A percentile compares a stretch with the other conserved stretches of the same genome.
These are phyloP conservation scores for Peronospora farinosa DNA, from an alignment of 352 stramenopile genomes.

Conservation along the genomic window DNA sequence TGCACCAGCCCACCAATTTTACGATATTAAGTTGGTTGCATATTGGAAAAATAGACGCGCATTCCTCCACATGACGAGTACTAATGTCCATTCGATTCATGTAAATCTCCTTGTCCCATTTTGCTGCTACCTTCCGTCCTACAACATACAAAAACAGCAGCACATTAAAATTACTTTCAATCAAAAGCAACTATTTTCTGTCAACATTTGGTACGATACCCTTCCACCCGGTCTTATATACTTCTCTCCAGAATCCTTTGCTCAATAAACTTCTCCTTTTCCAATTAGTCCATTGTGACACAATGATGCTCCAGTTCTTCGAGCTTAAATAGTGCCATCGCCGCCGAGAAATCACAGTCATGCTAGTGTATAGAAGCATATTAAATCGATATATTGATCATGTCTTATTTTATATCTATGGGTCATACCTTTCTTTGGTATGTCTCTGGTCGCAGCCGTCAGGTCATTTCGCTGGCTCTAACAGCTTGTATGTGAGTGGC, in stretches of 20 bases:
- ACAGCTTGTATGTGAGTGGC: conserved; percentile 4
- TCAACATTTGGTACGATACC: conserved; percentile 24
- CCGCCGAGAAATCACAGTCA: conserved; percentile 60
- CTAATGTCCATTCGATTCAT: no score
- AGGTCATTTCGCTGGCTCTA: conserved; percentile 21
- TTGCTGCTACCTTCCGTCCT: no score
- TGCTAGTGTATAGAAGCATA: conserved; percentile 20
- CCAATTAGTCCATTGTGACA: conserved; percentile 50
- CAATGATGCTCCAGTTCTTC: conserved; percentile 62
- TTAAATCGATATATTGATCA: conserved; percentile 4
- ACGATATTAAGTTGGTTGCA: conserved; percentile 68
- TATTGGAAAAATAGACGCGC: conserved; percentile 58
- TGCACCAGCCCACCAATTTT: conserved; percentile 63
- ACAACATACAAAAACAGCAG: no score
- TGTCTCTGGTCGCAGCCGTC: conserved; percentile 44
- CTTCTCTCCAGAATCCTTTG: conserved; percentile 65
- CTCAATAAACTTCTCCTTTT: conserved; percentile 47
- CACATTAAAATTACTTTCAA: no score
- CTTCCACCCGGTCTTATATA: conserved; percentile 68
- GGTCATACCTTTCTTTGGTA: conserved; percentile 43
- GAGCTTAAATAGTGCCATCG: conserved; percentile 48
- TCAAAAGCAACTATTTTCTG: no score
- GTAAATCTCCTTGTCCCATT: no score
- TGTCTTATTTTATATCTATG: conserved; percentile 3
- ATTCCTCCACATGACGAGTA: no score